Evolutionary conservation across 257 asterid genomes (phyloP).

Genomic region (Coffea eugenioides): DNA sequence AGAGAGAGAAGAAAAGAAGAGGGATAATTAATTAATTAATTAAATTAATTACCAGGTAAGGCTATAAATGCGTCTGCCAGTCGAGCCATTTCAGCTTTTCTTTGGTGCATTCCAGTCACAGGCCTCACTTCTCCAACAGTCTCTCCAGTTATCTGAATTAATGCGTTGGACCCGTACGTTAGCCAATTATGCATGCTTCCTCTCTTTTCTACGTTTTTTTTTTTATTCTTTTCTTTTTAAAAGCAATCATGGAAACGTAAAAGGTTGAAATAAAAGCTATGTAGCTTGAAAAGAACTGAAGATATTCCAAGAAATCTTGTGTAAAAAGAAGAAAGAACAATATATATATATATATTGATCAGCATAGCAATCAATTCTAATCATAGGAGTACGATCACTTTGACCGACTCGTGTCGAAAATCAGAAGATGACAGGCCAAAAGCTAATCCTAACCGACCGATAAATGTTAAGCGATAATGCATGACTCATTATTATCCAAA

Average conservation of each 20-base stretch:
- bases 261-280: background rate
- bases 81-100: constrained; percentile 96
- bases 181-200: background rate
- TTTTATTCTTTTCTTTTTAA: background rate
- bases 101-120: constrained; percentile 88
- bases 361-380: background rate
- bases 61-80: constrained; percentile 96
- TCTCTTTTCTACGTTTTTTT: no score
- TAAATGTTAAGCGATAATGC: background rate
- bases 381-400: background rate
- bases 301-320: background rate
- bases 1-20: no score
- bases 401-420: background rate
- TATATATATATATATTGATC: background rate
- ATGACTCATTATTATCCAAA: background rate
- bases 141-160: constrained; percentile 83
- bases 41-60: constrained; percentile 54
- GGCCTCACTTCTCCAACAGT: constrained; percentile 90
- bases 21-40: background rate
- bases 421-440: background rate
- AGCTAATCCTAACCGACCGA: background rate
- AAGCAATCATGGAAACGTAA: background rate
- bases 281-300: background rate
- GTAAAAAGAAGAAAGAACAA: background rate
- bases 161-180: background rate